Percentiles rank a stretch among this genome's conserved stretches.
Conservation (phyloP, 441 rosid species). For the Adansonia grandidieri region DNA sequence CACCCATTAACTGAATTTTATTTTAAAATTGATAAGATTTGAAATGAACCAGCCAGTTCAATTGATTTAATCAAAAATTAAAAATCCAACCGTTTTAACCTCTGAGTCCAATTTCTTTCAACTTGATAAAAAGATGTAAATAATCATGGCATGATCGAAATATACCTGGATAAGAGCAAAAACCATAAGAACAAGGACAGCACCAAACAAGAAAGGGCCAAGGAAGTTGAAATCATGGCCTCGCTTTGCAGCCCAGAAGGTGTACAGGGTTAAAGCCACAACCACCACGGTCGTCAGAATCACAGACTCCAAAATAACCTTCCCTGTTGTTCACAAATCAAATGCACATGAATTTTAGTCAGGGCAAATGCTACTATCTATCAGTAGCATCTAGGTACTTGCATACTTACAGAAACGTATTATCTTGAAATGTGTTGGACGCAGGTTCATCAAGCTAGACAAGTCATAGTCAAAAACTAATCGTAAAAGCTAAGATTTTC, state of each 20-base stretch:
- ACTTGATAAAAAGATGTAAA: background rate
- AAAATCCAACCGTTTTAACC: too few relatives aligned
- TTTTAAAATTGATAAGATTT: too few relatives aligned
- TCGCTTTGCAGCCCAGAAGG: constrained; percentile 89
- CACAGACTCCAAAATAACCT: constrained; percentile 74
- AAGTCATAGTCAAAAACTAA: background rate
- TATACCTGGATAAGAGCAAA: constrained; percentile 80
- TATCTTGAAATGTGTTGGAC: too few relatives aligned
- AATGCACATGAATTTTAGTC: background rate
- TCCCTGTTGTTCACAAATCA: constrained; percentile 52
- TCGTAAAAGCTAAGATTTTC: background rate
- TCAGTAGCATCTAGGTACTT: background rate
- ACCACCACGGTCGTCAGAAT: constrained; percentile 78
- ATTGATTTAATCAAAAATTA: too few relatives aligned
- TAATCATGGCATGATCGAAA: background rate
- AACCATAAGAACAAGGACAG: constrained; percentile 64
- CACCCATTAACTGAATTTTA: too few relatives aligned
- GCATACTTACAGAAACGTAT: too few relatives aligned
- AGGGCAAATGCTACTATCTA: background rate
- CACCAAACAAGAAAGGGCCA: constrained; percentile 88
- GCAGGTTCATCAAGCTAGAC: background rate
- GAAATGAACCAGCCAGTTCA: too few relatives aligned
- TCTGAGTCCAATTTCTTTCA: too few relatives aligned
- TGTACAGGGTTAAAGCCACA: constrained; percentile 71
- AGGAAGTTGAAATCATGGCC: constrained; percentile 90